Evolutionary conservation across 208 protist genomes (phyloP), one percentile per base, ranked within the genome.

Genomic region (Trypanosoma vivax): DNA sequence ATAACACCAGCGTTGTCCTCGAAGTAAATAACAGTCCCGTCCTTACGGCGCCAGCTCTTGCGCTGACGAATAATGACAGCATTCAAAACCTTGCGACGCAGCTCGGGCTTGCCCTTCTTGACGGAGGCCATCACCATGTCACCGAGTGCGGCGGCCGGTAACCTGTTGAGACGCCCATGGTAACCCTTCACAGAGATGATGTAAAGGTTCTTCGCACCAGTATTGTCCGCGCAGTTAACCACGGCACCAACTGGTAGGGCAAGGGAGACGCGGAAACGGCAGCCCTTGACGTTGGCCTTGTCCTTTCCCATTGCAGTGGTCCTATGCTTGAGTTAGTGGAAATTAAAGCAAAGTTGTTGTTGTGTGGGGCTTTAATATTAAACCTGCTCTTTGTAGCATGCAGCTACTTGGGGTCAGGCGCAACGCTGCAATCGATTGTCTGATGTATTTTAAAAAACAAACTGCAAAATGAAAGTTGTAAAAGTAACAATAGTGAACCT

Each of bases 1-100:
- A 99, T 99, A 31, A 99, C 98, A 68, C 97, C 98, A 40, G 98
- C 98, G 76, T 99, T 99, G 80, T 99, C 98, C 84, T 99, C 98
- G 53, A 99, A 99, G 83, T 99, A 99, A 64, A 99, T 88, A 70
- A 96, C 98, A 37, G 86, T 98, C 61, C 92, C 96, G 66, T 99
- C 97, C 79, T 97, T 97, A 60, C 99, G 74, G 73, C 97, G 92
- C 96, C 96, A 99, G 72, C 94, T 74, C 95, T 99, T 99, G 63
- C 97, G 88, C 90, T 99, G 99, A 66, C 99, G 85, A 65, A 99
- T 92, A 56, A 99, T 92, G 38, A 99, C 95, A 50, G 95, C 97
- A 62, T 96, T 95, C 58, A 90, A 69, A 49, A 98, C 95, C 90
- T 99, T 99, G 86, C 99, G 99, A 62, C 98, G 90, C 28, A 99